Base-by-base conservation (phyloP, 73 alveolate genomes). In the Paramecium octaurelia region DNA sequence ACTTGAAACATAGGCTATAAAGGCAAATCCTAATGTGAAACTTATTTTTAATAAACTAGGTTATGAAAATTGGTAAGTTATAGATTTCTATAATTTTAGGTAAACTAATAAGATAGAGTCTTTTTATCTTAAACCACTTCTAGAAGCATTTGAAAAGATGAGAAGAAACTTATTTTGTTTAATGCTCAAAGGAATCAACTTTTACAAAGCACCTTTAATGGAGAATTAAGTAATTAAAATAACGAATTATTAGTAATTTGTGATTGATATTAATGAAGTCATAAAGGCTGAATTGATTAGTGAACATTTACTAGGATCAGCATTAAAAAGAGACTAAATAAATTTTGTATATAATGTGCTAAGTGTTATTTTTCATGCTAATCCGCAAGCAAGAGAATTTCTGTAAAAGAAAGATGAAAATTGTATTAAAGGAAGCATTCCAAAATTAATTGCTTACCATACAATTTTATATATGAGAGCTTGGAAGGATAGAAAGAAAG, bases 141-240 rank as follows among this genome's bases (percentile, higher is more conserved):
- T 58, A 14, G 84, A 71, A 18, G 71, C 83, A 36, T 89, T 89
- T 46, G 71, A 70, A 24, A 89, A 89, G 18, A 89, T 89, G 94
- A 31, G 88, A 71, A 71, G 75, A 8, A 70, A 83, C n/a, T 73
- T 89, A 42, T 58, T 89, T 6, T 77, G 88, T 11, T 40, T 89
- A 85, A 69, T 46, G 88, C n/a, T 89, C 3, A 70, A 89, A 46
- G 94, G 94, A 44, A 89, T 89, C 9, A 89, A 89, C 57, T 89
- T 7, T 83, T 89, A 83, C 34, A 89, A 83, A 43, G 71, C 76
- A 0, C 94, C 94, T 11, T 85, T 89, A 9, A 44, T 58, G 12
- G 69, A 73, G 1, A 87, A 87, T 87, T 50, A 87, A 46, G 84
- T 71, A 71, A 12, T 8, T 36, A 40, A 7, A 24, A 40, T 40